Conservation (phyloP, 306 rosid genomes). For the Mimosa bimucronata region DNA sequence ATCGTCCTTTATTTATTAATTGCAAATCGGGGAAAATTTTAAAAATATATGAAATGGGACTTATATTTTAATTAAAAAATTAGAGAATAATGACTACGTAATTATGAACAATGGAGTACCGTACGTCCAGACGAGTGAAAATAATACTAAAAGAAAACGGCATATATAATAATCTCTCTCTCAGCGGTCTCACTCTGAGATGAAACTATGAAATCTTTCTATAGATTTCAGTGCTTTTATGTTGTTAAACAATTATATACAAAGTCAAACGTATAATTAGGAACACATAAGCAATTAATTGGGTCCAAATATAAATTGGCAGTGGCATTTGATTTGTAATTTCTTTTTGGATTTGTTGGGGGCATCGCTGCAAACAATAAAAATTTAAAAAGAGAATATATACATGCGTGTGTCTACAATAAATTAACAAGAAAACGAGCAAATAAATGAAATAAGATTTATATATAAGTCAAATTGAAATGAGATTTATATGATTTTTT, state of each 20-base stretch:
- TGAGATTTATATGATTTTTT: no score
- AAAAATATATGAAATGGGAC: no score
- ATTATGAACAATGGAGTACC: neutral
- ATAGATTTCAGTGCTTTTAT: conserved; percentile 7
- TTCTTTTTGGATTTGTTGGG: conserved; percentile 1
- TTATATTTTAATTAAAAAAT: neutral
- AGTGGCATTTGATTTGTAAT: neutral
- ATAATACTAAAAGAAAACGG: neutral
- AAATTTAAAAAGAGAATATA: neutral
- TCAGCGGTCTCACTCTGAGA: neutral
- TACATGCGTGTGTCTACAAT: neutral
- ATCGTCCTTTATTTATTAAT: neutral
- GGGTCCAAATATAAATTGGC: neutral
- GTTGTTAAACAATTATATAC: neutral
- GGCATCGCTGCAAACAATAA: neutral
- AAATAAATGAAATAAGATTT: neutral
- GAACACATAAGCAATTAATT: neutral
- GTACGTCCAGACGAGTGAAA: neutral
- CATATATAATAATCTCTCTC: neutral
- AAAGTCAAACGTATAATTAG: neutral
- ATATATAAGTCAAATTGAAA: no score
- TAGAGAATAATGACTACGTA: neutral
- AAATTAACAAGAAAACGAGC: neutral
- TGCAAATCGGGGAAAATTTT: neutral
- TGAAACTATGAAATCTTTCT: neutral